phyloP scores from a whole-genome alignment of 805 yeast species.

The Kurtzmaniella fragi region DNA sequence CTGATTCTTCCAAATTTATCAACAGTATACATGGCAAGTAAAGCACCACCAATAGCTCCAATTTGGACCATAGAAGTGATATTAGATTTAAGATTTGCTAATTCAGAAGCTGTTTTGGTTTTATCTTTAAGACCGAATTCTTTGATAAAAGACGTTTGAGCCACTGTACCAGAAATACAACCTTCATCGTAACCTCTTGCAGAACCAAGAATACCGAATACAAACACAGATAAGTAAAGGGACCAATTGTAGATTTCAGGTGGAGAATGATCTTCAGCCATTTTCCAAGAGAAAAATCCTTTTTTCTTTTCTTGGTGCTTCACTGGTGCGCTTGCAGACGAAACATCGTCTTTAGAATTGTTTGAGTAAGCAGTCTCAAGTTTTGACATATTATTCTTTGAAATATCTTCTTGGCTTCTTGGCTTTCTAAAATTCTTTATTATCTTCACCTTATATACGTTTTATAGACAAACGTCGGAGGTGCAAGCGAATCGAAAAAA shows the following conservation, averaged over 20 bases:
- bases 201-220: slow-evolving; percentile 50
- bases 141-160: slow-evolving; percentile 36
- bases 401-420: too few species aligned
- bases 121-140: slow-evolving; percentile 40
- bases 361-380: too few species aligned
- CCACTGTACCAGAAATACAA: slow-evolving; percentile 38
- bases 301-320: background rate
- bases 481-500: too few species aligned
- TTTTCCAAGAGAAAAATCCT: slow-evolving; percentile 17
- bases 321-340: too few species aligned
- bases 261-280: slow-evolving; percentile 26
- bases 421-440: too few species aligned
- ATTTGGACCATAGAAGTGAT: slow-evolving; percentile 54
- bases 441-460: too few species aligned
- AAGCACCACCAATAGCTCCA: slow-evolving; percentile 49
- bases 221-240: slow-evolving; percentile 37
- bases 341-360: too few species aligned
- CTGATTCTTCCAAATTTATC: slow-evolving; percentile 47
- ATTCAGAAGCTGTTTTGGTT: slow-evolving; percentile 20
- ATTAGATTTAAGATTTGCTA: slow-evolving; percentile 45
- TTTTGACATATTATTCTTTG: too few species aligned
- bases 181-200: slow-evolving; percentile 59
- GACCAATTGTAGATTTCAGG: slow-evolving; percentile 40
- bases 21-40: slow-evolving; percentile 37
- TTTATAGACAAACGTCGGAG: too few species aligned